Conservation (phyloP, 805 yeast species). For the Crinitomyces ghanaensis region DNA sequence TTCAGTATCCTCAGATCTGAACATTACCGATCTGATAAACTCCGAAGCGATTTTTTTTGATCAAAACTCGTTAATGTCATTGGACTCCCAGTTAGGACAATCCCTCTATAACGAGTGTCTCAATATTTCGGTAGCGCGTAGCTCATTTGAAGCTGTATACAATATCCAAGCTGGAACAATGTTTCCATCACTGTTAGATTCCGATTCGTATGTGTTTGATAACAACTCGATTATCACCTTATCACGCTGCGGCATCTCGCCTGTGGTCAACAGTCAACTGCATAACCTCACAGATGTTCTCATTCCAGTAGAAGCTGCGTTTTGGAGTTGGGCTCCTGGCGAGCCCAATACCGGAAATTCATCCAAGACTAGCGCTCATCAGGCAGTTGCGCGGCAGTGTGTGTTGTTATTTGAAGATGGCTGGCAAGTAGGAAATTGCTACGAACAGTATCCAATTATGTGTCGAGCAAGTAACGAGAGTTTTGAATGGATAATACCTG, state of each 20-base stretch:
- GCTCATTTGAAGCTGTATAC: background rate
- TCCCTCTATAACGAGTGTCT: too few relatives aligned
- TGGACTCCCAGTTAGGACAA: too few relatives aligned
- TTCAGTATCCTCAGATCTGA: background rate
- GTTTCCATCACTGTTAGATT: conserved; percentile 4
- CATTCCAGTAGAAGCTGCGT: conserved; percentile 9
- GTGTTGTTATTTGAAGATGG: conserved; percentile 35
- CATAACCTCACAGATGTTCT: conserved; percentile 9
- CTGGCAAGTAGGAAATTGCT: conserved; percentile 63
- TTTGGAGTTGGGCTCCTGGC: conserved; percentile 67
- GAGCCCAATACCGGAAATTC: conserved; percentile 34
- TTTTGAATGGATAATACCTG: conserved; percentile 29
- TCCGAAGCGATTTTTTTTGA: too few relatives aligned
- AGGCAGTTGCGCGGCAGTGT: conserved; percentile 33
- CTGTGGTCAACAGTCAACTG: conserved; percentile 40
- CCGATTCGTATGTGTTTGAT: conserved; percentile 28
- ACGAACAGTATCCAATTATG: conserved; percentile 36
- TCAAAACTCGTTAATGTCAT: too few relatives aligned
- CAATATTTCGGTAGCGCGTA: too few relatives aligned
- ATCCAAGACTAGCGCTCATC: conserved; percentile 8
- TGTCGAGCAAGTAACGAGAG: conserved; percentile 39
- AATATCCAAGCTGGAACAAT: background rate
- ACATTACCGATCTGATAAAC: background rate
- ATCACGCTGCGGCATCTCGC: conserved; percentile 51
- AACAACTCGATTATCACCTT: conserved; percentile 28